Evolutionary conservation across 192 early-diverging fungal species (phyloP), one percentile per base, ranked within the genome.

Genomic region (Coemansia sp.): DNA sequence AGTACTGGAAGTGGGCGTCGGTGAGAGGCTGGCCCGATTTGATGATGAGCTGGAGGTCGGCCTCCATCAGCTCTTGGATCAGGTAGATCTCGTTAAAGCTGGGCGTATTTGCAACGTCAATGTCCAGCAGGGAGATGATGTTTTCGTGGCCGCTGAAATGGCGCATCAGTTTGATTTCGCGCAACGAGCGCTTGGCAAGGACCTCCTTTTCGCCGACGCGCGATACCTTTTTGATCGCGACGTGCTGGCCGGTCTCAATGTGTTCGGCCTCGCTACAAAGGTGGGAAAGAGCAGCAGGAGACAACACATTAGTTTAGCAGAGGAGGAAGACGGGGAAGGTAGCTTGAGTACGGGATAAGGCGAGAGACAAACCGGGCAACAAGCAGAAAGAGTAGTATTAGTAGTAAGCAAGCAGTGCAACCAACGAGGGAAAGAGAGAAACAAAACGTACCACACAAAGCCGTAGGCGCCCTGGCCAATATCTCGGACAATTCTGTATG

Each of bases 31-130:
- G 97, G 33, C 82, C 86, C 5, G 91, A 92, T 53, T 91, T 90
- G 80, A 99, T 96, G 52, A 99, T 95, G 58, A 94, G 89, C 76
- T 96, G 92, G 71, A 99, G 87, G 72, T 99, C 97, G 28, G 97
- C 94, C 80, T 99, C 97, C 97, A 99, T 99, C 20, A 99, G 75
- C 64, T 95, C 97, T 81, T 97, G 94, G 30, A 97, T 94, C 65
- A 99, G 83, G 67, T 98, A 97, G 8, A 98, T 88, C 77, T 98
- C 96, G 68, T 89, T 93, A 72, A 96, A 95, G 55, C 92, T 85
- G 22, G 90, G 86, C 38, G 62, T 82, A 62, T 89, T 87, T 22
- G 94, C 91, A 37, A 91, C 87, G 62, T 96, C 92, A 62, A 95
- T 93, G 67, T 96, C 96, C 41, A 98, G 75, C 60, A 95, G 90